phyloP scores from a whole-genome alignment of 176 grass and related monocot genomes.

The Alloteropsis semialata region DNA sequence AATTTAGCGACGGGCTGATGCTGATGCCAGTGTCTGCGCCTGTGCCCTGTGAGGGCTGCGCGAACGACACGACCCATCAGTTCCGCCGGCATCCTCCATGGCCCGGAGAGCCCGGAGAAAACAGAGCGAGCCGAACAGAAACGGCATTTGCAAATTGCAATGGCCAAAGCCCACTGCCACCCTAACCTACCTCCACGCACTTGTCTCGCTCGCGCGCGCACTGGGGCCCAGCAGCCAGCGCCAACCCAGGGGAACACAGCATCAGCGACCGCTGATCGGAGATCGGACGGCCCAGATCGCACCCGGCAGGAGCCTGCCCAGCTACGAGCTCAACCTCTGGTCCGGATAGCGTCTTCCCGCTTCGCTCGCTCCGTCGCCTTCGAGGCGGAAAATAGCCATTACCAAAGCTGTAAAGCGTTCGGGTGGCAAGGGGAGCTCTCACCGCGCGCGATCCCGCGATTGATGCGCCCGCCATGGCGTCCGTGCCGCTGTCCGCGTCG shows the following conservation, averaged over 20 bases:
- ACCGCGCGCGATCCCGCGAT: slow-evolving; percentile 9
- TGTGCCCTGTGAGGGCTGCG: background rate
- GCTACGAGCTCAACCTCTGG: slow-evolving; percentile 27
- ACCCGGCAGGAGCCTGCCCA: background rate
- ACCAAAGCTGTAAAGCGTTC: background rate
- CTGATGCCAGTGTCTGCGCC: background rate
- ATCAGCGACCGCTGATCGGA: background rate
- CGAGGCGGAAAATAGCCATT: slow-evolving; percentile 20
- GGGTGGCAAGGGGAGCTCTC: background rate
- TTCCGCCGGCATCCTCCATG: background rate
- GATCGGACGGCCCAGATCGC: background rate
- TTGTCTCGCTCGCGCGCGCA: background rate
- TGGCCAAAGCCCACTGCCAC: no score
- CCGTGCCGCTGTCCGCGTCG: slow-evolving; percentile 35
- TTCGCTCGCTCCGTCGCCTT: slow-evolving; percentile 10
- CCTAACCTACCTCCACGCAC: background rate
- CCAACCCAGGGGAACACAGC: background rate
- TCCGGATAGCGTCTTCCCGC: slow-evolving; percentile 30
- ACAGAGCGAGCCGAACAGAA: background rate
- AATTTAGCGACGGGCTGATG: no score
- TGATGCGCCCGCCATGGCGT: slow-evolving; percentile 54
- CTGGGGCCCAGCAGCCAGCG: background rate
- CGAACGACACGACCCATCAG: background rate
- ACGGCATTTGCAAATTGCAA: background rate
- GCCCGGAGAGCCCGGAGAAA: background rate